Evolutionary conservation across 129 eudicot species (phyloP), one percentile per base, ranked within the genome.

Genomic region (Pittosporum tobira): DNA sequence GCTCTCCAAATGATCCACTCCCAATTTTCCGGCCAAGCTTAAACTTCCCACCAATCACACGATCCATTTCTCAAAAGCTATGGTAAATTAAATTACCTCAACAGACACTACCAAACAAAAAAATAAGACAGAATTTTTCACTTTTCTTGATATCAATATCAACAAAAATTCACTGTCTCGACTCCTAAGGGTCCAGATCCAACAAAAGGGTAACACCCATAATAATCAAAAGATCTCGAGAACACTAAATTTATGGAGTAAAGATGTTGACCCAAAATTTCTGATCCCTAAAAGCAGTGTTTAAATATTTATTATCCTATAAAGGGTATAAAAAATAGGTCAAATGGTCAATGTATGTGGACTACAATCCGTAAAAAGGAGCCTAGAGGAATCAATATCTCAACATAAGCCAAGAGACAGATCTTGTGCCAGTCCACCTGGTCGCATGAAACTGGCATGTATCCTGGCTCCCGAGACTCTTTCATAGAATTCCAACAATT

Each of bases 11-110:
- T 44, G 94, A 88, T 73, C 96, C 96, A 71, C 94, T 84, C 15
- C 96, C 96, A 70, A 88, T 81, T 84, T 88, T 88, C 64, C 97
- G 68, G 43, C 95, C 97, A 23, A 88, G 93, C 81, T 88, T 88
- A 57, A 76, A 88, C 85, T 84, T 88, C 48, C 97, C 97, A 75
- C 95, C 97, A 77, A 88, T 64, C 46, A 88, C 95, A 77, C 77
- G 85, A 79, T 88, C 97, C 97, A 85, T 87, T 29, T 23, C 37
- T 67, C 14, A 63, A 53, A 31, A 48, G 30, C 20, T n/a, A n/a
- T n/a, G n/a, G n/a, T n/a, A 59, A 73, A 20, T 49, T 9, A 13
- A 44, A 50, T 55, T 23, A 28, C 57, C 20, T 30, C 48, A 29
- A 52, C 10, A 45, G 19, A 29, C 43, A n/a, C n/a, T n/a, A n/a